Percentiles rank a stretch among this genome's conserved stretches.
Conservation (phyloP, 2,329 filamentous ascomycete species). For the Aspergillus spinulosporus region DNA sequence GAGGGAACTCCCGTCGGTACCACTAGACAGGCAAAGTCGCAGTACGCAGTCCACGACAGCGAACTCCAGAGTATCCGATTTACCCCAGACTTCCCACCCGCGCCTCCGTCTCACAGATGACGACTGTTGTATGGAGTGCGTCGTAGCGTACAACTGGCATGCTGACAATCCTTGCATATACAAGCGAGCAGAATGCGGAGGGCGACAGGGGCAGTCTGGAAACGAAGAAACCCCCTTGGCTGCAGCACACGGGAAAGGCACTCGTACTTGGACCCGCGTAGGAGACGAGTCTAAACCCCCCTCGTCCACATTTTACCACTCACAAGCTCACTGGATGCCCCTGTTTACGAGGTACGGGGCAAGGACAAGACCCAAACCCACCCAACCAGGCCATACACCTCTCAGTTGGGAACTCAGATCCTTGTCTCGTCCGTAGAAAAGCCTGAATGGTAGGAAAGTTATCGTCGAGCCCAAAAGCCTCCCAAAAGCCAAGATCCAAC, state of each 20-base stretch:
- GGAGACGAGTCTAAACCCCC: too few relatives aligned
- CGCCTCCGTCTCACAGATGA: background rate
- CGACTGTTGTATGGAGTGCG: background rate
- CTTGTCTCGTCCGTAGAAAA: background rate
- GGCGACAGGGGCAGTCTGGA: constrained; percentile 14
- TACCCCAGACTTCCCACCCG: background rate
- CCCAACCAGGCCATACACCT: too few relatives aligned
- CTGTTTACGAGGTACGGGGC: too few relatives aligned
- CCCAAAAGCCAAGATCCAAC: background rate
- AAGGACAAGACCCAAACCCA: too few relatives aligned
- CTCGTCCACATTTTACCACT: background rate
- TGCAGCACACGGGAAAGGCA: background rate
- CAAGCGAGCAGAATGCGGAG: constrained; percentile 19
- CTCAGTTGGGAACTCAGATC: background rate
- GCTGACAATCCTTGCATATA: constrained; percentile 16
- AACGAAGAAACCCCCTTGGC: background rate
- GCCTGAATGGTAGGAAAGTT: background rate
- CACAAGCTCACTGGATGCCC: background rate
- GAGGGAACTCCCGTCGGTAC: constrained; percentile 16
- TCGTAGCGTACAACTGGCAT: background rate
- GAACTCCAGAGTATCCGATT: background rate
- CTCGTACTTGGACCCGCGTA: background rate
- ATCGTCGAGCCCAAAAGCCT: background rate
- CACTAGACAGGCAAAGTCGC: background rate
- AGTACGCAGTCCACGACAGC: background rate